phyloP scores from a whole-genome alignment of 2,329 filamentous ascomycete species.

The Plenodomus lindquistii region DNA sequence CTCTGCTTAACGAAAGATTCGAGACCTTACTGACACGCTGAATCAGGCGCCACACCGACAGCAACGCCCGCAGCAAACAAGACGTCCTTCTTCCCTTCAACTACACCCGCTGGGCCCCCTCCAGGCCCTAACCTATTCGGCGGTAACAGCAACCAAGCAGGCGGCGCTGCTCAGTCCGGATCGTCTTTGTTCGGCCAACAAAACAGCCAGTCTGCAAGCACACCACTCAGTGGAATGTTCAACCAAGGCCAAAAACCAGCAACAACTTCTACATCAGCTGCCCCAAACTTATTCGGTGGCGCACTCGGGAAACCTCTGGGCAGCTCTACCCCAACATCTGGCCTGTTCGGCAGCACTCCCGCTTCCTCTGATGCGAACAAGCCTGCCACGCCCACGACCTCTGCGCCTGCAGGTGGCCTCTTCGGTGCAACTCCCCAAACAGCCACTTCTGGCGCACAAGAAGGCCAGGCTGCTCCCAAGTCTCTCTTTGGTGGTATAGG shows the following conservation, averaged over 20 bases:
- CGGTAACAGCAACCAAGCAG: conserved; percentile 22
- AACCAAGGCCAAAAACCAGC: conserved; percentile 27
- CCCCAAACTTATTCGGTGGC: conserved; percentile 35
- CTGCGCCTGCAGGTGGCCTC: conserved; percentile 18
- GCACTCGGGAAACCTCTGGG: conserved; percentile 28
- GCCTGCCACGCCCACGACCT: conserved; percentile 28
- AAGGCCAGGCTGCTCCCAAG: conserved; percentile 36
- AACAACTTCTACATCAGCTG: conserved; percentile 28
- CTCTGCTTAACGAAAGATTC: conserved; percentile 1
- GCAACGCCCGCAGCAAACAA: conserved; percentile 43
- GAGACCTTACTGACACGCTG: conserved; percentile 9
- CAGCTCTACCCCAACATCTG: conserved; percentile 21
- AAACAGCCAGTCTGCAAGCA: conserved; percentile 12
- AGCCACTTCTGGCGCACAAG: conserved; percentile 35
- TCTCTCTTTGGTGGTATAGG: conserved; percentile 33
- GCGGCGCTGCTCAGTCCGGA: conserved; percentile 12
- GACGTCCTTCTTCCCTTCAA: conserved; percentile 43
- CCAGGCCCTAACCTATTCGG: conserved; percentile 38
- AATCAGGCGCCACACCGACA: conserved; percentile 27
- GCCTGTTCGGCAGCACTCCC: conserved; percentile 31
- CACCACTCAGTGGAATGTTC: conserved; percentile 19
- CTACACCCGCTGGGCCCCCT: conserved; percentile 45
- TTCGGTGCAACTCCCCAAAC: conserved; percentile 28
- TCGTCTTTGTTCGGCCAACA: conserved; percentile 25
- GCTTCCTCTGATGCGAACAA: conserved; percentile 38